These are phyloP conservation scores for Sporisorium reilianum DNA, from an alignment of 1,284 basidiomycete genomes.

Conservation along the genomic window DNA sequence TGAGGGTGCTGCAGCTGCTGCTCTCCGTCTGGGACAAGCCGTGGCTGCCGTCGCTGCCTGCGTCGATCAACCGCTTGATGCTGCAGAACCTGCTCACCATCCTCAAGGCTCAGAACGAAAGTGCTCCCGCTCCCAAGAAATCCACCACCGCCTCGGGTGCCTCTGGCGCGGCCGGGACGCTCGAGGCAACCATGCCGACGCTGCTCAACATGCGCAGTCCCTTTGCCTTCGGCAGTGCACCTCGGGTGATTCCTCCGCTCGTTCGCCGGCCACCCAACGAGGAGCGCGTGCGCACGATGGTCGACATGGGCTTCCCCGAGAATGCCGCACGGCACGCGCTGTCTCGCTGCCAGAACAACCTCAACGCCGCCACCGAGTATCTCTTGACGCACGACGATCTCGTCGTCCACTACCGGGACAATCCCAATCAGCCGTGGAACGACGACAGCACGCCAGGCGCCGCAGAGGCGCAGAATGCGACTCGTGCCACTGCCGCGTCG, in stretches of 20 bases:
- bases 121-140: constrained; percentile 35
- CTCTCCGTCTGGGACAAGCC: constrained; percentile 82
- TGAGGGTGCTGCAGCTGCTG: constrained; percentile 78
- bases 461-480: constrained; percentile 1
- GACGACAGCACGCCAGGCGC: constrained; percentile 18
- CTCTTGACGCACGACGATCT: constrained; percentile 74
- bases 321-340: constrained; percentile 86
- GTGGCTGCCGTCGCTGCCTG: constrained; percentile 83
- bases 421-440: constrained; percentile 42
- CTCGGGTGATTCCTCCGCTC: constrained; percentile 25
- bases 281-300: constrained; percentile 80
- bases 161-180: constrained; percentile 11
- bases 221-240: constrained; percentile 43
- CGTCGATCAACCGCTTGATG: constrained; percentile 74
- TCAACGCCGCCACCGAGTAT: constrained; percentile 88
- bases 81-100: constrained; percentile 85
- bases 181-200: constrained; percentile 20
- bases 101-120: constrained; percentile 78
- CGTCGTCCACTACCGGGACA: constrained; percentile 41
- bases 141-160: constrained; percentile 6
- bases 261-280: constrained; percentile 57
- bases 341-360: constrained; percentile 85
- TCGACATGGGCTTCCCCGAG: constrained; percentile 96
- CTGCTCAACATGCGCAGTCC: constrained; percentile 40
- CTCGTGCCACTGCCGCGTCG: constrained; percentile 15